Evolutionary conservation across 192 early-diverging fungal genomes (phyloP).

Genomic region (Umbelopsis sp.): DNA sequence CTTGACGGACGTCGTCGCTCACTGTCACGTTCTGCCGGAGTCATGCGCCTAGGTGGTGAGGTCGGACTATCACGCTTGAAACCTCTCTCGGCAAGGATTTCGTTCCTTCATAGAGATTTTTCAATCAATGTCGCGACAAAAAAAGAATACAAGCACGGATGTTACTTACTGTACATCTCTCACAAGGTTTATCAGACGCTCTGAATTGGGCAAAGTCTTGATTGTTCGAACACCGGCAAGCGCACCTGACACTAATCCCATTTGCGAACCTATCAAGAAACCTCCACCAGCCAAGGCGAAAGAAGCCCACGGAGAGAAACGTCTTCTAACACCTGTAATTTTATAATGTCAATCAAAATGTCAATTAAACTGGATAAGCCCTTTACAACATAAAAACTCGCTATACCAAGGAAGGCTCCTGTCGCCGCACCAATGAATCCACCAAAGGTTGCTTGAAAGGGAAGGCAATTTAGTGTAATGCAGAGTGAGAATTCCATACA

Average conservation of each 20-base stretch:
- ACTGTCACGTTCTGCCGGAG: conserved; percentile 16
- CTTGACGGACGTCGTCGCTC: background rate
- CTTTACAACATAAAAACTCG: background rate
- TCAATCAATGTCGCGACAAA: background rate
- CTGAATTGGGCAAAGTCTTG: conserved; percentile 31
- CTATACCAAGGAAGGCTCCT: conserved; percentile 33
- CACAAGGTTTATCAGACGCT: conserved; percentile 34
- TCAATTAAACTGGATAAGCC: background rate
- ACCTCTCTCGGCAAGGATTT: conserved; percentile 25
- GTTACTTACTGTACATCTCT: conserved; percentile 39
- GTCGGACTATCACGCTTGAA: conserved; percentile 19
- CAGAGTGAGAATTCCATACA: background rate
- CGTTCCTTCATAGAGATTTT: conserved; percentile 1
- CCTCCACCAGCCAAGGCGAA: conserved; percentile 33
- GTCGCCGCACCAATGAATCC: conserved; percentile 29
- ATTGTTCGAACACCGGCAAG: conserved; percentile 32
- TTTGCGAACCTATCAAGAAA: conserved; percentile 41
- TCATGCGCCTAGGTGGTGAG: conserved; percentile 13
- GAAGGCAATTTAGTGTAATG: background rate
- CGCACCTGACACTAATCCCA: conserved; percentile 38
- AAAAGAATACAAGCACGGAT: background rate
- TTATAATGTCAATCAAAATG: conserved; percentile 3
- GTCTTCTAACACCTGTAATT: conserved; percentile 21
- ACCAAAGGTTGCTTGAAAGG: conserved; percentile 27
- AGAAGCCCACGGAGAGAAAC: conserved; percentile 27